phyloP scores from a whole-genome alignment of 2,329 filamentous ascomycete genomes.

The Colletotrichum graminicola region DNA sequence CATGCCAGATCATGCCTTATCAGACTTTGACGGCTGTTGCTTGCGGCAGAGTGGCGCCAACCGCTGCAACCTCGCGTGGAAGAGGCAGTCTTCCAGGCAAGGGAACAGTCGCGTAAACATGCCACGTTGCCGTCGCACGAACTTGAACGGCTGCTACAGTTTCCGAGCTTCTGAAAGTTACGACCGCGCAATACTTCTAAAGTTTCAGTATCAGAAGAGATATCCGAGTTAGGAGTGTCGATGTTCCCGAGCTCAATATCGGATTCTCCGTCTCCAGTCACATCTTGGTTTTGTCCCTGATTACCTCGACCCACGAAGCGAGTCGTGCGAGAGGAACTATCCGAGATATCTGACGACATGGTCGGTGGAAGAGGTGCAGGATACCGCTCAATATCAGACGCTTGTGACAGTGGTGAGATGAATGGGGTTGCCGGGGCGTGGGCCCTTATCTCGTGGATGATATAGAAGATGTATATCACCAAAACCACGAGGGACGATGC shows the following conservation, averaged over 20 bases:
- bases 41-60: slow-evolving; percentile 43
- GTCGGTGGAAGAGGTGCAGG: not conserved
- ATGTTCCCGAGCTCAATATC: slow-evolving; percentile 35
- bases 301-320: slow-evolving; percentile 47
- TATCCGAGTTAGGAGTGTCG: not conserved
- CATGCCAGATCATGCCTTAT: slow-evolving; percentile 44
- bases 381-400: slow-evolving; percentile 10
- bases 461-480: slow-evolving; percentile 78
- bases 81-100: slow-evolving; percentile 45
- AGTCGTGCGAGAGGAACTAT: slow-evolving; percentile 45
- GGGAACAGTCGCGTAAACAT: slow-evolving; percentile 45
- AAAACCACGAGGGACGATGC: slow-evolving; percentile 82
- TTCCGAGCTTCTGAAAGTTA: not conserved
- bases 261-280: not conserved
- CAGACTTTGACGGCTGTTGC: slow-evolving; percentile 32
- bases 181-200: not conserved
- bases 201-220: slow-evolving; percentile 27
- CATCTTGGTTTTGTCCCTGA: not conserved
- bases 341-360: not conserved
- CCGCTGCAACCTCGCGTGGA: slow-evolving; percentile 44
- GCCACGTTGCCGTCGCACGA: slow-evolving; percentile 43
- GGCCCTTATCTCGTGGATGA: slow-evolving; percentile 77
- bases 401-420: slow-evolving; percentile 51
- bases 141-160: slow-evolving; percentile 17
- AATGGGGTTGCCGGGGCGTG: slow-evolving; percentile 73